Base-by-base conservation (phyloP, 2,329 filamentous ascomycete genomes). In the Beauveria varroae region DNA sequence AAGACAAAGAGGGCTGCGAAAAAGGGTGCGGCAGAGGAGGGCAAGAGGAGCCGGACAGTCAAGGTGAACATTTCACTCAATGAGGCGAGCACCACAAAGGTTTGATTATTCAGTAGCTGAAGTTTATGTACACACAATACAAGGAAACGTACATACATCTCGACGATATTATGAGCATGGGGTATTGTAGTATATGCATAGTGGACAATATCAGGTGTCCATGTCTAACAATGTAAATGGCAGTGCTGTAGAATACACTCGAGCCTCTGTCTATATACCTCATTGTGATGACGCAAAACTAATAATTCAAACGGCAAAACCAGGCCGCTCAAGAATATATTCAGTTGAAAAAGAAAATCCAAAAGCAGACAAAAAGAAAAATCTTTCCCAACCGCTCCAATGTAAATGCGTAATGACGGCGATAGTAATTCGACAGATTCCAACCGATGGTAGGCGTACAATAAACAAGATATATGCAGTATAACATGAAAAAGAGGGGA, bases 31-130 rank as follows among this genome's bases (percentile, higher is more conserved):
- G 24, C 34, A 3, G 60, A 57, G 10, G 57, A 54, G 3, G 53
- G 50, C 14, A 61, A 52, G 63, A 20, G 30, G 7, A 61, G 63
- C 28, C 28, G 47, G 8, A 54, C 51, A 8, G 51, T 58, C 44
- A 47, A 63, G 28, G 64, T 65, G 14, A 30, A 63, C 20, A 57
- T 65, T 49, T 64, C 63, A 26, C 53, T 62, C 41, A 64, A 63
- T 49, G 49, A 53, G 51, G 57, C 65, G 18, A 66, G 65, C 56
- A 54, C 37, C 18, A 62, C 44, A 26, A 47, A 30, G 16, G 58
- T 62, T 41, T 62, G 3, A 16, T 20, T 7, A 6, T 12, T 12
- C n/a, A 26, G 30, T 34, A 14, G 30, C 14, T 5, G 8, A 12
- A 34, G 12, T 4, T 14, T 1, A 34, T 14, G 30, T 34, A 34